Evolutionary conservation across 257 asterid genomes (phyloP).

Genomic region (Haberlea rhodopensis): DNA sequence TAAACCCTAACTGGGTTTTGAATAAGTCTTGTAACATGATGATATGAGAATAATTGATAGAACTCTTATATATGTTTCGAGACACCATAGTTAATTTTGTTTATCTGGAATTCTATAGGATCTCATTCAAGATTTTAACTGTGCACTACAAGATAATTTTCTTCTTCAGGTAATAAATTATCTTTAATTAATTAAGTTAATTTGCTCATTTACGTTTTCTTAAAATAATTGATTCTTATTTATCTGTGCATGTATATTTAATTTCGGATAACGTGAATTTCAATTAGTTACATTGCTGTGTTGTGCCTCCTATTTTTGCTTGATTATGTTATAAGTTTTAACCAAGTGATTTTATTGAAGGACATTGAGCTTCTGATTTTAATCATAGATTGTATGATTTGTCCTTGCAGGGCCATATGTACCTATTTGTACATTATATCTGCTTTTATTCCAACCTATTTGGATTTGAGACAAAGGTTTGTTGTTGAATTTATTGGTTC

Average conservation of each 20-base stretch:
- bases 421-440: slow-evolving; percentile 67
- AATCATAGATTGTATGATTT: slow-evolving; percentile 14
- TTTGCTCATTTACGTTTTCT: slow-evolving; percentile 7
- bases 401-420: slow-evolving; percentile 94
- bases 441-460: slow-evolving; percentile 97
- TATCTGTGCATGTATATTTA: slow-evolving; percentile 17
- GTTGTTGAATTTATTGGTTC: slow-evolving; percentile 20
- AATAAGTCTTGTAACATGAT: neutral
- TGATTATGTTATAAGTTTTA: slow-evolving; percentile 9
- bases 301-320: slow-evolving; percentile 16
- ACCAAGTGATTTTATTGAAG: slow-evolving; percentile 6
- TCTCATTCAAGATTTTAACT: slow-evolving; percentile 92
- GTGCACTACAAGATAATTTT: slow-evolving; percentile 95
- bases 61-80: neutral
- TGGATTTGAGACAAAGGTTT: slow-evolving; percentile 97
- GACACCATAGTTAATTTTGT: slow-evolving; percentile 18
- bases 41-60: neutral
- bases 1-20: neutral
- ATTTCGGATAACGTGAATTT: slow-evolving; percentile 18
- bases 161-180: slow-evolving; percentile 77
- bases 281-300: neutral
- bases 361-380: slow-evolving; percentile 3
- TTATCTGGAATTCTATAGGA: slow-evolving; percentile 43
- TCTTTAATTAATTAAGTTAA: slow-evolving; percentile 14
- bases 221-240: slow-evolving; percentile 5